phyloP scores from a whole-genome alignment of 306 rosid genomes.

The Hippophae rhamnoides region DNA sequence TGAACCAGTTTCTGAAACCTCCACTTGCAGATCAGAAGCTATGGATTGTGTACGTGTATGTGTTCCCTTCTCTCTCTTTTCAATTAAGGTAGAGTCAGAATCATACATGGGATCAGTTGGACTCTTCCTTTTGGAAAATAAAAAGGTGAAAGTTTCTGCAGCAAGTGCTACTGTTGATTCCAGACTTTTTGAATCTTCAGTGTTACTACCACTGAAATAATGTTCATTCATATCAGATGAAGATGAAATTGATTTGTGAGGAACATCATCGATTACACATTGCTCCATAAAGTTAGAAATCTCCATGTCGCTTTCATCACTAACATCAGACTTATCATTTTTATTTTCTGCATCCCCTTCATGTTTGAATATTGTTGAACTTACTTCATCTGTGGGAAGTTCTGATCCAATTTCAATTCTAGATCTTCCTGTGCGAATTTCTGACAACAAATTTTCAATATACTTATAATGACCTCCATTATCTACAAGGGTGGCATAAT shows the following conservation, averaged over 20 bases:
- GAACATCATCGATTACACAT: slow-evolving; percentile 17
- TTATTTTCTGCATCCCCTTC: slow-evolving; percentile 13
- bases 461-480: slow-evolving; percentile 51
- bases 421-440: slow-evolving; percentile 5
- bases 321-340: slow-evolving; percentile 4
- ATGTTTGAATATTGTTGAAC: slow-evolving; percentile 8
- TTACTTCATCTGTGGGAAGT: slow-evolving; percentile 11
- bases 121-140: slow-evolving; percentile 9
- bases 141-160: slow-evolving; percentile 17
- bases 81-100: slow-evolving; percentile 25
- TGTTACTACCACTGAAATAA: slow-evolving; percentile 12
- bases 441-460: slow-evolving; percentile 37
- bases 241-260: slow-evolving; percentile 22
- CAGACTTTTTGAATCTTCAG: slow-evolving; percentile 11
- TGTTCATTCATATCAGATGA: slow-evolving; percentile 17
- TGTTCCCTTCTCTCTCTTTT: slow-evolving; percentile 31
- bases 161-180: slow-evolving; percentile 15
- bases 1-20: slow-evolving; percentile 77
- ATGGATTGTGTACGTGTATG: slow-evolving; percentile 64
- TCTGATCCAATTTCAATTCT: slow-evolving; percentile 12
- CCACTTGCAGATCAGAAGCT: slow-evolving; percentile 92
- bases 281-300: slow-evolving; percentile 18
- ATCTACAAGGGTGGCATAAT: slow-evolving; percentile 34
- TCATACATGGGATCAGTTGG: slow-evolving; percentile 25
- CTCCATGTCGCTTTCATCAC: slow-evolving; percentile 12